A percentile compares a stretch with the other conserved stretches of the same genome.
Conservation (phyloP, 345 rosid genomes). For the Pistacia vera region DNA sequence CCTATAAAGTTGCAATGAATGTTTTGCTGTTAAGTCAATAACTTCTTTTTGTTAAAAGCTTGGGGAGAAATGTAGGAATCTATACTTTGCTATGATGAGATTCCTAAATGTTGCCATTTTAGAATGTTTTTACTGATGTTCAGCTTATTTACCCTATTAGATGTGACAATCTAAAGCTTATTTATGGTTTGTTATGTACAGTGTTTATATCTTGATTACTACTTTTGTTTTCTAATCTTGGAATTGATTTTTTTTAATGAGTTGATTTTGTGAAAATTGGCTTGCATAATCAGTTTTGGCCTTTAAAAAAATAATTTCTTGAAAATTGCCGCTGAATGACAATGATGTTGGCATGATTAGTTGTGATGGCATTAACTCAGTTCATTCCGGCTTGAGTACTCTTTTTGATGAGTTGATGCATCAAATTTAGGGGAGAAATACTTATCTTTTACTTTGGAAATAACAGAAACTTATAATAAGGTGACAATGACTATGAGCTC, state of each 20-base stretch:
- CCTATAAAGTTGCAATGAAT: not conserved
- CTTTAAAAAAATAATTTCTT: not conserved
- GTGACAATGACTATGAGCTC: not conserved
- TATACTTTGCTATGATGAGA: not conserved
- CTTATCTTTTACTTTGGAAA: not conserved
- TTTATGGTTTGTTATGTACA: not conserved
- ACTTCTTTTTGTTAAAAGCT: not conserved
- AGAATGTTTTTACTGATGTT: not conserved
- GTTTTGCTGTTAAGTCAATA: not conserved
- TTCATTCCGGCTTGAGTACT: not conserved
- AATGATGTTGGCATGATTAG: not conserved
- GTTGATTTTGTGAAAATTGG: not conserved
- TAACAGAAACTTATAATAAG: not conserved
- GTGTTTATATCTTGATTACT: not conserved
- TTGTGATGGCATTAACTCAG: not conserved
- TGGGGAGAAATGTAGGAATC: not conserved
- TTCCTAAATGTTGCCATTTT: not conserved
- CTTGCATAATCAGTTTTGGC: not conserved
- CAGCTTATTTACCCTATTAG: not conserved
- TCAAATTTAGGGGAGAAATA: not conserved
- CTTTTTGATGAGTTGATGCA: not conserved
- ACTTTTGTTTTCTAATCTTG: not conserved
- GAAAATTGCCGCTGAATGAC: not conserved
- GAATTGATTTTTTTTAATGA: not conserved
- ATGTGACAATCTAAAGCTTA: not conserved